Evolutionary conservation across 345 rosid genomes (phyloP).

Genomic region (Salix exigua): DNA sequence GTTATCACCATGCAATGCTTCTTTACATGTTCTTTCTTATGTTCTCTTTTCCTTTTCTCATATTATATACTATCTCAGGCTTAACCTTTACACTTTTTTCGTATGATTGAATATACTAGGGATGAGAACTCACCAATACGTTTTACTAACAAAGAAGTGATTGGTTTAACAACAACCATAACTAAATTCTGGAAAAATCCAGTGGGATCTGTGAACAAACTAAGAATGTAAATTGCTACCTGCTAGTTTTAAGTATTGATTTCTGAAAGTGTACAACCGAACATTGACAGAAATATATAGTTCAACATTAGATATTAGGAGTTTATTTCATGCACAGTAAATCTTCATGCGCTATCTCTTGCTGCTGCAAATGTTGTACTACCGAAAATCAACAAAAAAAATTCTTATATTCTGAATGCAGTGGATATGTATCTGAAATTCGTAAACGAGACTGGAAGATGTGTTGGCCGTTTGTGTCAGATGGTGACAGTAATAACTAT

Average conservation of each 20-base stretch:
- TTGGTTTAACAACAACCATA: background rate
- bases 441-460: constrained; percentile 42
- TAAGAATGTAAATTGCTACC: background rate
- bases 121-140: constrained; percentile 2
- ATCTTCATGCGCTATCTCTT: background rate
- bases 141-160: background rate
- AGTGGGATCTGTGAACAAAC: background rate
- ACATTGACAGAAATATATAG: background rate
- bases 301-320: background rate
- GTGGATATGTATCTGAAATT: constrained; percentile 58
- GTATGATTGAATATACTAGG: constrained; percentile 4
- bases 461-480: constrained; percentile 60
- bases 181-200: background rate
- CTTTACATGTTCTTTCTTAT: background rate
- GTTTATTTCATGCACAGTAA: background rate
- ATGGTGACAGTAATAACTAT: constrained; percentile 24
- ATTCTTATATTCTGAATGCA: constrained; percentile 36
- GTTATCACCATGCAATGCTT: background rate
- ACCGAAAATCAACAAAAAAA: background rate
- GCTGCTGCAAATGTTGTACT: constrained; percentile 4
- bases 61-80: background rate
- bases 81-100: background rate
- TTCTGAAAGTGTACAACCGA: background rate
- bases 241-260: background rate
- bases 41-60: background rate